Conservation (phyloP, 352 stramenopile genomes). For the Globisporangium emineosum region DNA sequence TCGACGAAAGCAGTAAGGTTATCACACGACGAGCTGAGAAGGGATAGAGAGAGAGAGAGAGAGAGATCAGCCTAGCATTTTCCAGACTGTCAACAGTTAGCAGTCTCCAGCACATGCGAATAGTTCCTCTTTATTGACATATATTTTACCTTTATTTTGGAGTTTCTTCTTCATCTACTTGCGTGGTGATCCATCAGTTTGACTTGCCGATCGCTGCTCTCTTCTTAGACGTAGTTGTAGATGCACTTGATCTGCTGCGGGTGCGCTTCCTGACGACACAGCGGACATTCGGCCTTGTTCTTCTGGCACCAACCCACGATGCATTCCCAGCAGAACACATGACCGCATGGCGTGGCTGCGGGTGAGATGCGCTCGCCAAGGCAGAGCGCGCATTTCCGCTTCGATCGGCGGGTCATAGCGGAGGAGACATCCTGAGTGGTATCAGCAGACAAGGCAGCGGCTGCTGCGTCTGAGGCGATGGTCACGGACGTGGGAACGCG, state of each 20-base stretch:
- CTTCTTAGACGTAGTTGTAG: constrained; percentile 81
- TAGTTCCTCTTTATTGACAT: background rate
- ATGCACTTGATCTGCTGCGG: constrained; percentile 91
- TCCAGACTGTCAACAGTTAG: background rate
- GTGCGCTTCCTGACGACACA: constrained; percentile 83
- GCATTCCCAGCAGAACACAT: constrained; percentile 92
- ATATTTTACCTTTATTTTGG: constrained; percentile 18
- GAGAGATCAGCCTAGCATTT: background rate
- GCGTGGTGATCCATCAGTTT: too few relatives aligned
- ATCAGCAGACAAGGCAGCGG: constrained; percentile 4
- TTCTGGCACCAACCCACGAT: constrained; percentile 93
- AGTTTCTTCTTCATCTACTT: background rate
- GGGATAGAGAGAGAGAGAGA: too few relatives aligned
- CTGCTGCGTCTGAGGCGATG: background rate
- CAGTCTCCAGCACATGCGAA: background rate
- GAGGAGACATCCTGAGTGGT: background rate
- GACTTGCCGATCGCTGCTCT: too few relatives aligned
- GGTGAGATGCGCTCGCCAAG: constrained; percentile 72
- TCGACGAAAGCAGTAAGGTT: constrained; percentile 18
- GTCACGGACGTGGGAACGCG: constrained; percentile 37
- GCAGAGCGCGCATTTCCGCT: constrained; percentile 86
- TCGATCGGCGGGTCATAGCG: constrained; percentile 13
- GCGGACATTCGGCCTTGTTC: constrained; percentile 88
- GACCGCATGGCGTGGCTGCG: constrained; percentile 82
- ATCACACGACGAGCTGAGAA: background rate